Base-by-base conservation (phyloP, 2,329 filamentous ascomycete species). In the Penicillium psychrosexuale region DNA sequence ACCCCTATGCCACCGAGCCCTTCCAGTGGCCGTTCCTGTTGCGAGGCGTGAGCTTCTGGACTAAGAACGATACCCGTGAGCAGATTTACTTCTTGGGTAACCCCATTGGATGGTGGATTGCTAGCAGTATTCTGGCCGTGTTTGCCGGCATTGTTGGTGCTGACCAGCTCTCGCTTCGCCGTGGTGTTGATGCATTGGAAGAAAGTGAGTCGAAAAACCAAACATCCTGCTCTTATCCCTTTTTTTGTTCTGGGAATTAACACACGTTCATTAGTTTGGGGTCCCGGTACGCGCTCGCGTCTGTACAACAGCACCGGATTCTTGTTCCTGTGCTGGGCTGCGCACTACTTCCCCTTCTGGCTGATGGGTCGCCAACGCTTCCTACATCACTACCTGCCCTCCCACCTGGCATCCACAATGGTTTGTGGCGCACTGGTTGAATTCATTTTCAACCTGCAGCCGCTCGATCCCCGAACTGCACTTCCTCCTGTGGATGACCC, bases 1-100 rank as follows among this genome's bases (percentile, higher is more conserved):
- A 99, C 74, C 94, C 94, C 1, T 99, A 99, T 73, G 85, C 94
- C 39, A 96, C 91, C 66, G 88, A 92, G 72, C 94, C 94, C 7
- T 94, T 95, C 78, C 90, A 96, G 70, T 99, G 94, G 94, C 94
- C 94, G 1, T 97, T 99, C 84, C 82, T 99, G 70, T 84, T 99
- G 54, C 88, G 94, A 30, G 94, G 94, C 76, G 93, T 99, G 65
- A 97, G 91, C 76, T 99, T 99, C 86, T 99, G 94, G 94, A 99
- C 94, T 8, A 89, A 97, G 72, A 91, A 90, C 72, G 90, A 95
- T 53, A 97, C 93, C 9, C 87, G 90, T 58, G 87, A 96, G 78
- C 94, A 99, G 75, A 99, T 99, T 63, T 99, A 99, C 78, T 99
- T 99, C 81, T 80, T 99, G 30, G 94, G 94, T 54, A 99, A 99